These are phyloP conservation scores for Penicillium macrosclerotiorum DNA, from an alignment of 495 filamentous ascomycete genomes.

Conservation along the genomic window DNA sequence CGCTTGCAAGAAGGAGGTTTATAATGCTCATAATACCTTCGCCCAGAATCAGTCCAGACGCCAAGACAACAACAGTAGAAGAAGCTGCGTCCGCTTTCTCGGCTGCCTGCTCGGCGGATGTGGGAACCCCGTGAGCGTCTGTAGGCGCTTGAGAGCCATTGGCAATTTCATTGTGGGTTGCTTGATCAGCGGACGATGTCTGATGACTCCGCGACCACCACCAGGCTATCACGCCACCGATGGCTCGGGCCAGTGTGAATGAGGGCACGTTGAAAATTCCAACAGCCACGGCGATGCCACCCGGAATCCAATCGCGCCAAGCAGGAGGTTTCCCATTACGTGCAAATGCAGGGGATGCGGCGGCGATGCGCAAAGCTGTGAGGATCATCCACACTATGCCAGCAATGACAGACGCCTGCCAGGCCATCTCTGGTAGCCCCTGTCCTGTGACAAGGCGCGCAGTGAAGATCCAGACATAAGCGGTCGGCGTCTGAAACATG, in stretches of 20 bases:
- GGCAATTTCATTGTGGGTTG: not conserved
- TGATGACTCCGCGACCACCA: conserved; percentile 54
- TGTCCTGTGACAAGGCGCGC: conserved; percentile 91
- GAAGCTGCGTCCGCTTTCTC: conserved; percentile 43
- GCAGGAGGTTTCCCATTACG: conserved; percentile 23
- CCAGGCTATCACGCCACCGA: conserved; percentile 82
- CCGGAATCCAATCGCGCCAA: conserved; percentile 63
- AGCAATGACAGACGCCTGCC: conserved; percentile 69
- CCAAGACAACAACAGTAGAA: conserved; percentile 61
- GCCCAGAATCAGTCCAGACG: conserved; percentile 82
- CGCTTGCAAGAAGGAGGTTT: conserved; percentile 80
- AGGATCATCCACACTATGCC: conserved; percentile 66
- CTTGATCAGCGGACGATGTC: not conserved
- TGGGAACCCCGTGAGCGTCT: not conserved
- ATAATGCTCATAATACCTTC: conserved; percentile 93
- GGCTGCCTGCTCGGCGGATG: conserved; percentile 23
- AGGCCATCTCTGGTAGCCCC: conserved; percentile 78
- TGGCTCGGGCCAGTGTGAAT: conserved; percentile 86
- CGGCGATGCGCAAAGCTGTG: conserved; percentile 65
- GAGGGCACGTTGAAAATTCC: conserved; percentile 98
- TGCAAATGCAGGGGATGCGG: conserved; percentile 33
- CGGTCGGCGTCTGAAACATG: conserved; percentile 91
- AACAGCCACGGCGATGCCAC: conserved; percentile 93
- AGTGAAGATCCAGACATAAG: conserved; percentile 95
- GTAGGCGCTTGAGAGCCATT: not conserved